A percentile compares a stretch with the other conserved stretches of the same genome.
phyloP scores from a whole-genome alignment of 2,329 filamentous ascomycete species.

The Geosmithia flava region DNA sequence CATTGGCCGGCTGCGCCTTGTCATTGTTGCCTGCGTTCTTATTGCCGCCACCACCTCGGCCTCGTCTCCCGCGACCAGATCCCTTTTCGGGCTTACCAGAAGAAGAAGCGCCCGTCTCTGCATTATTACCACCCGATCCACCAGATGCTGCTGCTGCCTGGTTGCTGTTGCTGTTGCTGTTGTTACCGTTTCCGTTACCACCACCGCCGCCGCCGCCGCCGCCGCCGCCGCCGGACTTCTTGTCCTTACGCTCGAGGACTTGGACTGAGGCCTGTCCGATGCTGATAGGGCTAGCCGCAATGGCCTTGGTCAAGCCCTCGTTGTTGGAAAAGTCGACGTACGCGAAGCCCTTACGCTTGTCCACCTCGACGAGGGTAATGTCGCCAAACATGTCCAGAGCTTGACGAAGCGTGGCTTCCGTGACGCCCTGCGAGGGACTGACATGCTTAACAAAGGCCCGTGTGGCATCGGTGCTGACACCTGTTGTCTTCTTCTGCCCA shows the following conservation, averaged over 20 bases:
- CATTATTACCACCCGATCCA: neutral
- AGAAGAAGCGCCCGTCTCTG: neutral
- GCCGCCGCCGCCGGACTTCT: slow-evolving; percentile 19
- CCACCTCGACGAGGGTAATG: slow-evolving; percentile 75
- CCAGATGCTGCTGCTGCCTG: slow-evolving; percentile 1
- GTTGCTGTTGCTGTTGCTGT: neutral
- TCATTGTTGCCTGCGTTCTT: slow-evolving; percentile 5
- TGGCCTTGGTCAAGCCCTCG: slow-evolving; percentile 61
- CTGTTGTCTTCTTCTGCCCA: slow-evolving; percentile 18
- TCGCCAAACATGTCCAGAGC: slow-evolving; percentile 63
- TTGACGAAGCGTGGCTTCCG: slow-evolving; percentile 64
- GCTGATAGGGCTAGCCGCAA: slow-evolving; percentile 67
- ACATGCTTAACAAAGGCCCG: slow-evolving; percentile 72
- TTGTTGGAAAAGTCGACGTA: slow-evolving; percentile 80
- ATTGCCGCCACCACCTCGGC: slow-evolving; percentile 8
- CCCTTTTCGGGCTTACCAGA: slow-evolving; percentile 10
- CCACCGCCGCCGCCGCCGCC: neutral
- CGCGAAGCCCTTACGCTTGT: slow-evolving; percentile 88
- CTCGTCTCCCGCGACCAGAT: slow-evolving; percentile 10
- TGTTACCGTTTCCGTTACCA: neutral
- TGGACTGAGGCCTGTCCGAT: slow-evolving; percentile 81
- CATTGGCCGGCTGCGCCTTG: slow-evolving; percentile 1
- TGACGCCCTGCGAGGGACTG: slow-evolving; percentile 85
- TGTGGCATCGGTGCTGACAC: slow-evolving; percentile 30
- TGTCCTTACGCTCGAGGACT: slow-evolving; percentile 70